Evolutionary conservation across 164 flowering plant genomes (phyloP).

Genomic region (Stephania yunnanensis): DNA sequence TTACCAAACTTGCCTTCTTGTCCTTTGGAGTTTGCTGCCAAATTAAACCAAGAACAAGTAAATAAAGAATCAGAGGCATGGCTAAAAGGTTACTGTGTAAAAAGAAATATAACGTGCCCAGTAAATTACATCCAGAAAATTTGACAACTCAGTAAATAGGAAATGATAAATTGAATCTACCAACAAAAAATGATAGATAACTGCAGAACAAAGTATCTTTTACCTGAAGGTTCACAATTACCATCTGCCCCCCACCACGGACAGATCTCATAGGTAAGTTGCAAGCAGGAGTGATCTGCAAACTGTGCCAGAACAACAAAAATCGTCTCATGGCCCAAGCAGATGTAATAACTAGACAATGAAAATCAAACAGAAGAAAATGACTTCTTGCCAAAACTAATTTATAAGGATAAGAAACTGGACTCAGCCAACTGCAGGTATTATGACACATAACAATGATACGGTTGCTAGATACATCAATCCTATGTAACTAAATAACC

Average conservation of each 20-base stretch:
- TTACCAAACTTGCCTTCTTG: constrained; percentile 87
- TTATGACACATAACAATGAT: too few relatives aligned
- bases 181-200: neutral
- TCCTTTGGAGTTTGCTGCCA: constrained; percentile 94
- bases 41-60: constrained; percentile 3
- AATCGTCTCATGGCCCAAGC: constrained; percentile 4
- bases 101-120: neutral
- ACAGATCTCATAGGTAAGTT: constrained; percentile 77
- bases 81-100: neutral
- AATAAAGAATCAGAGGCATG: neutral
- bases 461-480: too few relatives aligned
- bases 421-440: too few relatives aligned
- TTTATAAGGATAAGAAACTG: too few relatives aligned
- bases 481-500: too few relatives aligned
- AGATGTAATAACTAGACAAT: neutral
- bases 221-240: constrained; percentile 98
- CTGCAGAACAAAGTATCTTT: neutral
- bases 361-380: too few relatives aligned
- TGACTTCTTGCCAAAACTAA: too few relatives aligned
- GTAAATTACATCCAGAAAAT: neutral
- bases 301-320: constrained; percentile 40
- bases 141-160: neutral
- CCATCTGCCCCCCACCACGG: constrained; percentile 86
- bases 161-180: neutral
- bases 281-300: constrained; percentile 99